phyloP scores from a whole-genome alignment of 768 basidiomycete species.

The Chalciporus chontae region DNA sequence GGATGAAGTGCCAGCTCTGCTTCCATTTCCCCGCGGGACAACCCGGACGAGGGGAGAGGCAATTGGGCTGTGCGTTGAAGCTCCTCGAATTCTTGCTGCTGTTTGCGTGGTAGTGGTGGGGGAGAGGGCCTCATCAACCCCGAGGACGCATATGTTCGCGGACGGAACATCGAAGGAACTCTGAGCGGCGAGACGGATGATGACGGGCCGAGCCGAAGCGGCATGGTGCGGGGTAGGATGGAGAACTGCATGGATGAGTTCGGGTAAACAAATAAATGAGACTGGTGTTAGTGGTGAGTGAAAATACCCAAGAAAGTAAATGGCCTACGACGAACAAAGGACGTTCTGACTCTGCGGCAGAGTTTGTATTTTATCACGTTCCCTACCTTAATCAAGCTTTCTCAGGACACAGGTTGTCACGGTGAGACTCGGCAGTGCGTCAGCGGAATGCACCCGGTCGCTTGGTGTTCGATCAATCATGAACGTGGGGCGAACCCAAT shows the following conservation, averaged over 20 bases:
- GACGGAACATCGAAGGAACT: neutral
- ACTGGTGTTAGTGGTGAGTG: neutral
- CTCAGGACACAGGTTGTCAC: neutral
- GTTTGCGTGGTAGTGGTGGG: constrained; percentile 65
- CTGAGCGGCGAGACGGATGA: neutral
- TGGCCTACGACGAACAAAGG: neutral
- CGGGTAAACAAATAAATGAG: neutral
- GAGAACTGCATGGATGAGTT: neutral
- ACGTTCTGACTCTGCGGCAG: neutral
- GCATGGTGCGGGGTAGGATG: neutral
- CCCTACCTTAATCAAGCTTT: neutral
- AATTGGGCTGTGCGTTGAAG: constrained; percentile 62
- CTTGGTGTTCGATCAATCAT: too few species aligned
- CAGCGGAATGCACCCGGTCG: too few species aligned
- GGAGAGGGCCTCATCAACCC: constrained; percentile 61
- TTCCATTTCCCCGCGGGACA: constrained; percentile 32
- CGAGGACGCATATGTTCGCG: constrained; percentile 28
- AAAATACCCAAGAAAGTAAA: neutral
- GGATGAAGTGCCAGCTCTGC: constrained; percentile 57
- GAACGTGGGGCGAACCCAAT: too few species aligned
- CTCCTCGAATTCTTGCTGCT: constrained; percentile 87
- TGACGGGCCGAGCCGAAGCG: neutral
- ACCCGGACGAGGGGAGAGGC: constrained; percentile 30
- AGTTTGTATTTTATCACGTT: too few species aligned
- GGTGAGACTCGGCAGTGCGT: too few species aligned